Evolutionary conservation across 306 rosid genomes (phyloP).

Genomic region (Vigna unguiculata): DNA sequence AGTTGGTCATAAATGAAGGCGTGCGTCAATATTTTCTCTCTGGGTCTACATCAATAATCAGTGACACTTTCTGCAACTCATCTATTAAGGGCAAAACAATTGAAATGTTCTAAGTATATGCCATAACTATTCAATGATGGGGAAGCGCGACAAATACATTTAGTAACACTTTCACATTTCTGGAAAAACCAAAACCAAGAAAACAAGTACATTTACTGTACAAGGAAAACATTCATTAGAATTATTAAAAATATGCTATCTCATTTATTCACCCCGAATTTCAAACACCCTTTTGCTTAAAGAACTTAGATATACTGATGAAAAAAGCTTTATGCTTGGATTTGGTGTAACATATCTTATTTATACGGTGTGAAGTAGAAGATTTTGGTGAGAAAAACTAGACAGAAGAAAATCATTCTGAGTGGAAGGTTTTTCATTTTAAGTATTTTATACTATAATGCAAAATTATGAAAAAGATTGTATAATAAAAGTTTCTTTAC

Average conservation of each 20-base stretch:
- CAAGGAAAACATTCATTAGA: slow-evolving; percentile 40
- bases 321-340: neutral
- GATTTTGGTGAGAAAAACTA: neutral
- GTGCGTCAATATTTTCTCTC: slow-evolving; percentile 24
- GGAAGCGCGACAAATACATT: neutral
- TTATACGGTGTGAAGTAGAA: neutral
- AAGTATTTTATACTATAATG: neutral
- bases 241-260: slow-evolving; percentile 40
- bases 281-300: slow-evolving; percentile 7
- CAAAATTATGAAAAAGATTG: neutral
- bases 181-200: neutral
- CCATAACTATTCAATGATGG: neutral
- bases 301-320: no score
- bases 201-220: slow-evolving; percentile 9
- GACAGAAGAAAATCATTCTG: neutral
- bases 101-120: neutral
- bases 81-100: slow-evolving; percentile 1
- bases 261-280: slow-evolving; percentile 41
- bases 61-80: neutral
- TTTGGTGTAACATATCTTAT: neutral
- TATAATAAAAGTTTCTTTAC: neutral
- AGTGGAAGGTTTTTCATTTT: neutral
- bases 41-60: slow-evolving; percentile 29
- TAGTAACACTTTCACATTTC: neutral
- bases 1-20: slow-evolving; percentile 31